Evolutionary conservation across 2,329 filamentous ascomycete genomes (phyloP).

Genomic region (Bimuria novae-zelandiae): DNA sequence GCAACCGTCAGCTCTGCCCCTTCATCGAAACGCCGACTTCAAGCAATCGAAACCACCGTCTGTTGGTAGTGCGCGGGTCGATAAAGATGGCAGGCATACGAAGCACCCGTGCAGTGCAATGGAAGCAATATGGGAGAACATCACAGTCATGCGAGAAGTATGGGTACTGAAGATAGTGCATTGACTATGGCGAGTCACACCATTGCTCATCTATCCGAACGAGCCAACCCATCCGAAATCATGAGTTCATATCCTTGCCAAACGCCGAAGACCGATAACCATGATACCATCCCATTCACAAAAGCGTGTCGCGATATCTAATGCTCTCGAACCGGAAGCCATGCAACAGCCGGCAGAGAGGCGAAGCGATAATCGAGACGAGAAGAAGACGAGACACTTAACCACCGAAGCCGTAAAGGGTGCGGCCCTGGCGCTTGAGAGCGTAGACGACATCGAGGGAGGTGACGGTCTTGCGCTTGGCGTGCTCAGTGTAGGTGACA

Average conservation of each 20-base stretch:
- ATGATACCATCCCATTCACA: slow-evolving; percentile 6
- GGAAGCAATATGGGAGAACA: not conserved
- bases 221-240: slow-evolving; percentile 1
- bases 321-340: slow-evolving; percentile 20
- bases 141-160: not conserved
- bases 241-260: slow-evolving; percentile 4
- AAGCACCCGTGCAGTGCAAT: not conserved
- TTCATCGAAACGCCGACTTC: too few species aligned
- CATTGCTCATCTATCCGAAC: not conserved
- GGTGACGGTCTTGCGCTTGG: slow-evolving; percentile 80
- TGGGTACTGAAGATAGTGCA: slow-evolving; percentile 4
- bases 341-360: slow-evolving; percentile 14
- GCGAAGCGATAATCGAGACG: slow-evolving; percentile 17
- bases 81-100: too few species aligned
- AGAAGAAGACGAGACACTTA: slow-evolving; percentile 54
- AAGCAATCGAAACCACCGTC: too few species aligned
- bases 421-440: slow-evolving; percentile 67
- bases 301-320: slow-evolving; percentile 21
- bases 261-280: slow-evolving; percentile 9
- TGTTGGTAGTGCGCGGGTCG: too few species aligned
- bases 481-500: slow-evolving; percentile 79
- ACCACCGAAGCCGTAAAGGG: slow-evolving; percentile 89
- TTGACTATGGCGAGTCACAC: slow-evolving; percentile 1
- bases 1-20: too few species aligned
- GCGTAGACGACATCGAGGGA: slow-evolving; percentile 68